These are phyloP conservation scores for Glarea lozoyensis DNA, from an alignment of 495 filamentous ascomycete genomes.

Conservation along the genomic window DNA sequence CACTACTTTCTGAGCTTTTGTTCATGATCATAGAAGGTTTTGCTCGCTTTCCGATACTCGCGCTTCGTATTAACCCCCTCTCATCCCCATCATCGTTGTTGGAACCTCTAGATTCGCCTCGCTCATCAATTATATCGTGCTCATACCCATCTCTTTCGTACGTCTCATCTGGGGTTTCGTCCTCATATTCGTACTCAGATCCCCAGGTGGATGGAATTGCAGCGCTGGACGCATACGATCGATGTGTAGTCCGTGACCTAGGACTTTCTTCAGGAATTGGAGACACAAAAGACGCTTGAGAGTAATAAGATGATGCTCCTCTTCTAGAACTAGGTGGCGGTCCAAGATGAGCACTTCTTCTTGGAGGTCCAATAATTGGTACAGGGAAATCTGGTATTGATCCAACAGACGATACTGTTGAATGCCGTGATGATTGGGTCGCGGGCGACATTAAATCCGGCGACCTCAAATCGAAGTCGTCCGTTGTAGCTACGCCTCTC, in stretches of 20 bases:
- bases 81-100: conserved; percentile 50
- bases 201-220: conserved; percentile 68
- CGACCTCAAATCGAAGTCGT: conserved; percentile 20
- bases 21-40: conserved; percentile 66
- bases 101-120: conserved; percentile 26
- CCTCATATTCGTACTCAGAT: conserved; percentile 23
- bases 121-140: conserved; percentile 40
- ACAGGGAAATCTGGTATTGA: conserved; percentile 44
- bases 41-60: conserved; percentile 65
- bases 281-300: conserved; percentile 66
- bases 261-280: conserved; percentile 81
- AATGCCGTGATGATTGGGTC: conserved; percentile 36
- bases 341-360: conserved; percentile 48
- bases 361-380: conserved; percentile 34
- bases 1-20: conserved; percentile 10
- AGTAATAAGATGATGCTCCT: conserved; percentile 66
- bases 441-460: conserved; percentile 22
- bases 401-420: conserved; percentile 45
- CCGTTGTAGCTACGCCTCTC: conserved; percentile 1
- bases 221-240: conserved; percentile 74
- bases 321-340: conserved; percentile 61
- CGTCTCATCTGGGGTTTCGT: conserved; percentile 9
- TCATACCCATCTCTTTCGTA: too few relatives aligned
- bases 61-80: conserved; percentile 60
- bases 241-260: conserved; percentile 41